Conservation (phyloP, 1,139 yeast genomes). For the Blastobotrys illinoisensis region DNA sequence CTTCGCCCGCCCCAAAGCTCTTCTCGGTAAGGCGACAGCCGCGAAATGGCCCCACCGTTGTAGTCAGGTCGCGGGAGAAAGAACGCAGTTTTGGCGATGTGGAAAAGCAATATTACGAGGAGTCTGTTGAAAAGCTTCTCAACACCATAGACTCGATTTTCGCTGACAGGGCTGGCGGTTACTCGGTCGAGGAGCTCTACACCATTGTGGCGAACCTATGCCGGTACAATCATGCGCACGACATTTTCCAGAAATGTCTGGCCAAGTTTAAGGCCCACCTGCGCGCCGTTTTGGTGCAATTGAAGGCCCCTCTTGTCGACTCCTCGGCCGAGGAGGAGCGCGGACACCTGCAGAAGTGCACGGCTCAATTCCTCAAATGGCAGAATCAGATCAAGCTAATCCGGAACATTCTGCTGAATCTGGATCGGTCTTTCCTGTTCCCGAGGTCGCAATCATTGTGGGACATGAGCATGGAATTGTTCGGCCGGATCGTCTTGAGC, state of each 20-base stretch:
- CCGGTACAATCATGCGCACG: constrained; percentile 28
- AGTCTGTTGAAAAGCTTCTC: constrained; percentile 18
- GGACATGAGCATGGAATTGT: constrained; percentile 22
- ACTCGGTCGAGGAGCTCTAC: constrained; percentile 32
- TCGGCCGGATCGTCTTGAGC: constrained; percentile 10
- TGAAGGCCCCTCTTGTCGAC: neutral
- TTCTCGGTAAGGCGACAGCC: neutral
- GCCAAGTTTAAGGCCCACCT: constrained; percentile 16
- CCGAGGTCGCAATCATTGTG: constrained; percentile 27
- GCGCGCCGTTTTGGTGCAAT: constrained; percentile 8
- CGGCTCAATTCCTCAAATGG: constrained; percentile 18
- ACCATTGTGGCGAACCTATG: constrained; percentile 36
- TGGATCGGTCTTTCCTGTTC: constrained; percentile 36
- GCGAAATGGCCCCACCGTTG: neutral
- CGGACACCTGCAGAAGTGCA: neutral
- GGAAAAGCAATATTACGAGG: constrained; percentile 18
- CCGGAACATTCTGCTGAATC: constrained; percentile 31
- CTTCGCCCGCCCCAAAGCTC: neutral
- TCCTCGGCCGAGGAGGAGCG: neutral
- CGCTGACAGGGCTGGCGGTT: constrained; percentile 13
- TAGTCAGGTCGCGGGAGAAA: neutral
- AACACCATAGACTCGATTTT: constrained; percentile 24
- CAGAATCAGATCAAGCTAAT: constrained; percentile 22
- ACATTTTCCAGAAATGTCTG: constrained; percentile 23
- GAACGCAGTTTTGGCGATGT: neutral